These are phyloP conservation scores for Nothopassalora personata DNA, from an alignment of 2,329 filamentous ascomycete genomes.

Conservation along the genomic window DNA sequence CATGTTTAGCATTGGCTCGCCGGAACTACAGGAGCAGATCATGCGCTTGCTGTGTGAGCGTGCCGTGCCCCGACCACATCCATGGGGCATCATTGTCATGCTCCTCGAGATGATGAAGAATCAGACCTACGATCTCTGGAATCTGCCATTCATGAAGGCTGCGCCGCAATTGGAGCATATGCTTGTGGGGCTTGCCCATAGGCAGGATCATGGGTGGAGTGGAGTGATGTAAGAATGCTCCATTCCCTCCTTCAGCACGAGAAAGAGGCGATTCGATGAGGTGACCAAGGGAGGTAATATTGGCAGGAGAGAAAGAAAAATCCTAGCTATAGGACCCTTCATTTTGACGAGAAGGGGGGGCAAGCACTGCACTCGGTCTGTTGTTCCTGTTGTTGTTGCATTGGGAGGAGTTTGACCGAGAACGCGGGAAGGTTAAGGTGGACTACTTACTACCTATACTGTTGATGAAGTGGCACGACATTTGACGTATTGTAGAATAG, in stretches of 20 bases:
- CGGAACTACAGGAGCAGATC: conserved; percentile 87
- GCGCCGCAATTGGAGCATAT: conserved; percentile 66
- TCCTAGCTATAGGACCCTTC: conserved; percentile 13
- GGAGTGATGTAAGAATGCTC: conserved; percentile 10
- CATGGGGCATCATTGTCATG: conserved; percentile 89
- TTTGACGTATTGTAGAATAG: conserved; percentile 15
- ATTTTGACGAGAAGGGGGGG: conserved; percentile 20
- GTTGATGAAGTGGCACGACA: background rate
- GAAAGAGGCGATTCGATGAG: background rate
- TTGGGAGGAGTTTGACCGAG: conserved; percentile 4
- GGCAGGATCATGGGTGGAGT: conserved; percentile 18
- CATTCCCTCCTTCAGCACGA: background rate
- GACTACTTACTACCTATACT: background rate
- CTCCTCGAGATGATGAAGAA: conserved; percentile 88
- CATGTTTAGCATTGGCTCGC: conserved; percentile 61
- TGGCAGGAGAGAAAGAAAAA: conserved; percentile 2
- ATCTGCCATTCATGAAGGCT: conserved; percentile 84
- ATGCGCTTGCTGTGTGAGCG: conserved; percentile 84
- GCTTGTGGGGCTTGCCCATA: conserved; percentile 28
- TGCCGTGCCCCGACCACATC: conserved; percentile 84
- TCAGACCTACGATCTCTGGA: conserved; percentile 84
- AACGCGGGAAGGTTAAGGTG: background rate
- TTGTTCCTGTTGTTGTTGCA: conserved; percentile 5
- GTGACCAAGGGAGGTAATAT: background rate
- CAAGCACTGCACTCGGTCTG: conserved; percentile 9